Evolutionary conservation across 148 eudicot species (phyloP).

Genomic region (Arctostaphylos glauca): DNA sequence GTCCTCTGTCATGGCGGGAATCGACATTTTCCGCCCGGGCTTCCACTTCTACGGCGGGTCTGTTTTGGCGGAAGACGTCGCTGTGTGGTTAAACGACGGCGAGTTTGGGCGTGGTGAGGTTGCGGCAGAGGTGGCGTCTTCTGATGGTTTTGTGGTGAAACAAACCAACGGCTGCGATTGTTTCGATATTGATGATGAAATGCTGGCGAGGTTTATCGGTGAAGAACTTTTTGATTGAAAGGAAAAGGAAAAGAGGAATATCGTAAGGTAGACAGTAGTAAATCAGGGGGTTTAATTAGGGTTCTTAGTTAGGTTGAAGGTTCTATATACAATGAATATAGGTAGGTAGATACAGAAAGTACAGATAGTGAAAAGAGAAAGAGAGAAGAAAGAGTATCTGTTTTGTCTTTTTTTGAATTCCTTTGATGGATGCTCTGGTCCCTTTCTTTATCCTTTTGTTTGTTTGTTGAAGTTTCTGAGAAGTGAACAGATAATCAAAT

Average conservation of each 20-base stretch:
- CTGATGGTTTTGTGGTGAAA: neutral
- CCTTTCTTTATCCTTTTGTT: neutral
- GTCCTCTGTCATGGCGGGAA: conserved; percentile 64
- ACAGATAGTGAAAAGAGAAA: neutral
- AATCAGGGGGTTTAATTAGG: neutral
- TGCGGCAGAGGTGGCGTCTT: neutral
- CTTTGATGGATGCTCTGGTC: neutral
- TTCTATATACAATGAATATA: neutral
- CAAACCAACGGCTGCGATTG: conserved; percentile 18
- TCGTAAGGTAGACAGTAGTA: neutral
- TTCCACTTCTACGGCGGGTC: neutral
- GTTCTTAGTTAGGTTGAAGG: neutral
- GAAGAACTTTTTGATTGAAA: conserved; percentile 17
- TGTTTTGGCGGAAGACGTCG: conserved; percentile 11
- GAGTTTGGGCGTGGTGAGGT: conserved; percentile 22
- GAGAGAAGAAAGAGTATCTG: neutral
- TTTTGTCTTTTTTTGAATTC: neutral
- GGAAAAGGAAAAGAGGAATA: neutral
- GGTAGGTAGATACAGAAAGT: neutral
- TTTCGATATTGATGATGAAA: conserved; percentile 20
- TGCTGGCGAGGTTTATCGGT: conserved; percentile 34
- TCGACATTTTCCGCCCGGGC: conserved; percentile 5
- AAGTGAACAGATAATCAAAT: neutral
- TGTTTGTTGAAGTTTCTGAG: neutral
- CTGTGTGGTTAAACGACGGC: conserved; percentile 15